A percentile compares a stretch with the other conserved stretches of the same genome.
These are phyloP conservation scores for Paecilomyces sp. DNA, from an alignment of 2,329 filamentous ascomycete species.

Conservation along the genomic window DNA sequence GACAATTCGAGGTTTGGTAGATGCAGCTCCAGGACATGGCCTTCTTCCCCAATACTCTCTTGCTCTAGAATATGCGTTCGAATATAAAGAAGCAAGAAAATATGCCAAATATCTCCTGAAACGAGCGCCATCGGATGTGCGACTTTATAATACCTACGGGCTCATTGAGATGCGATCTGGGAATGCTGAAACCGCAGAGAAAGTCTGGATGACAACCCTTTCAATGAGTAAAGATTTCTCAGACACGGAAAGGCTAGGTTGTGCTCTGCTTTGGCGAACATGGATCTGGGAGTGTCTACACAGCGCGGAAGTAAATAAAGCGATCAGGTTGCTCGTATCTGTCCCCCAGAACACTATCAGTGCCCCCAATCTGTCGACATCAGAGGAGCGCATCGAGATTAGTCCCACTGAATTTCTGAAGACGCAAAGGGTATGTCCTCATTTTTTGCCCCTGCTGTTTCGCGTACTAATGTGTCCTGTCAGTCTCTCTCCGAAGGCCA, in stretches of 20 bases:
- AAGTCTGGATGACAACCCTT: slow-evolving; percentile 63
- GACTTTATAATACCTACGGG: slow-evolving; percentile 73
- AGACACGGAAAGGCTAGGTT: slow-evolving; percentile 26
- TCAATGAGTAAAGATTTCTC: slow-evolving; percentile 44
- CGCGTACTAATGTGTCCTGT: slow-evolving; percentile 20
- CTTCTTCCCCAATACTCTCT: slow-evolving; percentile 62
- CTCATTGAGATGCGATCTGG: slow-evolving; percentile 59
- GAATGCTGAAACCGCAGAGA: slow-evolving; percentile 52
- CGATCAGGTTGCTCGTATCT: slow-evolving; percentile 32
- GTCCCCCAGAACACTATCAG: slow-evolving; percentile 30
- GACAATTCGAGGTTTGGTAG: slow-evolving; percentile 52
- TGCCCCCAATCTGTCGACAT: slow-evolving; percentile 18
- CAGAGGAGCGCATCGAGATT: slow-evolving; percentile 10
- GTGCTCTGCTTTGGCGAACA: slow-evolving; percentile 48
- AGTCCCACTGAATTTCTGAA: slow-evolving; percentile 31
- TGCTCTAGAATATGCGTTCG: slow-evolving; percentile 55
- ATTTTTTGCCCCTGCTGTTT: slow-evolving; percentile 8
- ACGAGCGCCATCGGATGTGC: slow-evolving; percentile 53
- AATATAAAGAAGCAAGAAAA: slow-evolving; percentile 55
- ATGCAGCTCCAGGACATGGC: slow-evolving; percentile 36
- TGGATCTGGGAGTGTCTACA: slow-evolving; percentile 64
- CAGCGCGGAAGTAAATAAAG: slow-evolving; percentile 25
- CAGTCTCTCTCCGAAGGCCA: slow-evolving; percentile 49
- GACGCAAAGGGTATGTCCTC: slow-evolving; percentile 29
- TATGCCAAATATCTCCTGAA: slow-evolving; percentile 69